A percentile compares a stretch with the other conserved stretches of the same genome.
Conservation (phyloP, 331 rosid species). For the Acacia pycnantha region DNA sequence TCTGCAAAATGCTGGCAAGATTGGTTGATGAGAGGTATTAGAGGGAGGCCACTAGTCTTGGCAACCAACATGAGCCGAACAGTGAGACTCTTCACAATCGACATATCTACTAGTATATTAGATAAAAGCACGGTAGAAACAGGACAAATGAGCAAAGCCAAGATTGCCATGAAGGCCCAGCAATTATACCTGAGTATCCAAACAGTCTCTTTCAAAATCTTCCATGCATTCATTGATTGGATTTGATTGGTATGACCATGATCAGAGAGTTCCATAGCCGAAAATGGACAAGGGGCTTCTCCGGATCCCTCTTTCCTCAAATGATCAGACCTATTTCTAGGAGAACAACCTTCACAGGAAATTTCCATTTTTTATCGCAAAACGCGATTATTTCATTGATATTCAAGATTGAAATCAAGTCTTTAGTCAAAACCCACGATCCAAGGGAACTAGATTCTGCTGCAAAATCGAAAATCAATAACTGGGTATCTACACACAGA, state of each 20-base stretch:
- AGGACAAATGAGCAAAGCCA: slow-evolving; percentile 78
- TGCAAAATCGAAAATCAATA: slow-evolving; percentile 9
- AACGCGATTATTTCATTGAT: slow-evolving; percentile 24
- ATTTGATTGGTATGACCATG: slow-evolving; percentile 31
- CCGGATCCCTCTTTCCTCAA: slow-evolving; percentile 53
- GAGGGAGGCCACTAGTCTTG: slow-evolving; percentile 81
- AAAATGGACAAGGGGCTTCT: slow-evolving; percentile 32
- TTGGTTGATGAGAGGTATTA: slow-evolving; percentile 74
- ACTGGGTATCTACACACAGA: neutral
- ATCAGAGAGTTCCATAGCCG: slow-evolving; percentile 40
- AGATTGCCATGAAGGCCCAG: slow-evolving; percentile 63
- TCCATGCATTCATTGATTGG: slow-evolving; percentile 83
- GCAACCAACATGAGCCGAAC: slow-evolving; percentile 74
- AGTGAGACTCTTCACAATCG: slow-evolving; percentile 62
- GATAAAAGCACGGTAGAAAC: slow-evolving; percentile 77
- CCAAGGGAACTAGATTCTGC: slow-evolving; percentile 21
- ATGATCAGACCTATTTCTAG: slow-evolving; percentile 54
- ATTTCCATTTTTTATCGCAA: slow-evolving; percentile 37
- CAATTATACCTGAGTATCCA: slow-evolving; percentile 83
- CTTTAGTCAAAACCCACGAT: slow-evolving; percentile 22
- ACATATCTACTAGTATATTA: slow-evolving; percentile 58
- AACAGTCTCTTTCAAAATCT: slow-evolving; percentile 82
- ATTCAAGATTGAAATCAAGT: slow-evolving; percentile 16
- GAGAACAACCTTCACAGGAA: slow-evolving; percentile 48
- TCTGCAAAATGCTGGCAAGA: slow-evolving; percentile 77